phyloP scores from a whole-genome alignment of 352 stramenopile species.

The Phytophthora pistaciae region DNA sequence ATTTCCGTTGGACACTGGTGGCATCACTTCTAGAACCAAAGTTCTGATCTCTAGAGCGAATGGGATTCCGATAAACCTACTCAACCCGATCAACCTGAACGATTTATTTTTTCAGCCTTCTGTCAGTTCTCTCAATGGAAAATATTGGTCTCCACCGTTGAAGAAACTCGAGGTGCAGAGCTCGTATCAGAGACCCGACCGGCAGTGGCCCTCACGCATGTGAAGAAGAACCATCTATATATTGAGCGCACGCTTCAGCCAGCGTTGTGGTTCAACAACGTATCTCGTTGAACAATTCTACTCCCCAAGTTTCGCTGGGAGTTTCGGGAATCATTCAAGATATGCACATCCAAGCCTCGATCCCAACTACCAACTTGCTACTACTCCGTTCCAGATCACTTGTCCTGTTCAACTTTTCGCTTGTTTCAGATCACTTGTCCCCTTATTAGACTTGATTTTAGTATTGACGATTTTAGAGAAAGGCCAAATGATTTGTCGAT shows the following conservation, averaged over 20 bases:
- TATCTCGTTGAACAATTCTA: neutral
- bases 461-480: no score
- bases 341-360: neutral
- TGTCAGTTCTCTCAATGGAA: conserved; percentile 14
- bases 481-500: no score
- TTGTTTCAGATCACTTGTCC: no score
- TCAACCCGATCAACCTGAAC: conserved; percentile 12
- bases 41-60: neutral
- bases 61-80: neutral
- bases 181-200: neutral
- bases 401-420: no score
- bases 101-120: neutral
- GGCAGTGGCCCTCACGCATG: neutral
- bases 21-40: neutral
- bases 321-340: neutral
- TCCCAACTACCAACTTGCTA: neutral
- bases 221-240: conserved; percentile 6
- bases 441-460: no score
- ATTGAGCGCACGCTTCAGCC: conserved; percentile 2
- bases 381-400: no score
- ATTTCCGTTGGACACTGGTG: neutral
- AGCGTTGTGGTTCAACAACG: neutral
- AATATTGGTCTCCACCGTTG: conserved; percentile 11
- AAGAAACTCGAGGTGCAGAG: conserved; percentile 7
- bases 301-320: neutral